A percentile compares a stretch with the other conserved stretches of the same genome.
Conservation (phyloP, 148 eudicot genomes). For the Persicaria maculosa region DNA sequence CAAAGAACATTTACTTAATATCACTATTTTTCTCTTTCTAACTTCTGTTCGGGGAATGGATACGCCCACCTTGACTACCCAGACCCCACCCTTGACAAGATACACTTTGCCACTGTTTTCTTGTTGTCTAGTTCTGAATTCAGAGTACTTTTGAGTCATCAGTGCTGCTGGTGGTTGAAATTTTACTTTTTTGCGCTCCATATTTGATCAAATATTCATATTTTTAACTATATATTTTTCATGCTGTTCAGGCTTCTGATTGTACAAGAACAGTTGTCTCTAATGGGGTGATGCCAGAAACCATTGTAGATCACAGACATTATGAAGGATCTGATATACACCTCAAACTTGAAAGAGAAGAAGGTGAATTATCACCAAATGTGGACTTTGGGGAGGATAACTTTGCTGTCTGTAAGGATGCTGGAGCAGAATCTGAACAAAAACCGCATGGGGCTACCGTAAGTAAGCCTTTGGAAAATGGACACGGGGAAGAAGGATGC, state of each 20-base stretch:
- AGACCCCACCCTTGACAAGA: no score
- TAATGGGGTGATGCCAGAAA: conserved; percentile 28
- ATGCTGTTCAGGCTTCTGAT: conserved; percentile 39
- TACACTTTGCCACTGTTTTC: no score
- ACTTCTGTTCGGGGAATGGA: no score
- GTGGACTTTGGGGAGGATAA: conserved; percentile 58
- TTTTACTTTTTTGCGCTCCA: background rate
- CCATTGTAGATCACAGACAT: conserved; percentile 20
- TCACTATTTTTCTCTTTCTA: background rate
- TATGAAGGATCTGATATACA: conserved; percentile 34
- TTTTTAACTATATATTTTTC: conserved; percentile 5
- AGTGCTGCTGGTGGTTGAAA: background rate
- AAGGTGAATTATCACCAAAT: conserved; percentile 77
- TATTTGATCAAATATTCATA: background rate
- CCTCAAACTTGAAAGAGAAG: conserved; percentile 61
- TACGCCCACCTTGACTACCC: no score
- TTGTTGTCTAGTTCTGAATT: background rate
- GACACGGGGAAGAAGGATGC: conserved; percentile 21
- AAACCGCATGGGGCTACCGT: conserved; percentile 29
- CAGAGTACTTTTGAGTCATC: background rate
- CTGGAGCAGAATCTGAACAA: conserved; percentile 23
- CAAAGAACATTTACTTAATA: background rate
- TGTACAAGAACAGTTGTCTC: conserved; percentile 29
- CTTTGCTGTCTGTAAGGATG: conserved; percentile 39
- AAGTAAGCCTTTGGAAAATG: conserved; percentile 25